Evolutionary conservation across 179 eudicot genomes (phyloP).

Genomic region (Carnegiea gigantea): DNA sequence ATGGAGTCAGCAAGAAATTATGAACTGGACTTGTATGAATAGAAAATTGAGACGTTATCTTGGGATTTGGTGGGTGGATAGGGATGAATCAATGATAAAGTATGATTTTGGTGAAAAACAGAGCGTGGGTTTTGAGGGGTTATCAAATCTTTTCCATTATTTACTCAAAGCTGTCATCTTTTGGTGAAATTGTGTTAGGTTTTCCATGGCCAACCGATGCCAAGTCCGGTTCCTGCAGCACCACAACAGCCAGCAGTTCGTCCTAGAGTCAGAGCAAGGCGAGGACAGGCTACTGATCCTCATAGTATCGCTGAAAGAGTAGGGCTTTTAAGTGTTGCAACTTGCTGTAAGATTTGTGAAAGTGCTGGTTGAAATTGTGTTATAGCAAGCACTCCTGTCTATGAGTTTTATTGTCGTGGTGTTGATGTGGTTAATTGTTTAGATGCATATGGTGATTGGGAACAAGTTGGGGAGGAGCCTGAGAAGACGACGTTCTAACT

Average conservation of each 20-base stretch:
- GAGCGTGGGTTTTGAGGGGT: background rate
- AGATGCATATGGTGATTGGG: too few relatives aligned
- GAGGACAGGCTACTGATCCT: slow-evolving; percentile 99
- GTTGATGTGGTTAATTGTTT: background rate
- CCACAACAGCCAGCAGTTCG: slow-evolving; percentile 86
- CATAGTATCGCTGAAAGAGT: slow-evolving; percentile 99
- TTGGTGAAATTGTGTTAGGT: slow-evolving; percentile 37
- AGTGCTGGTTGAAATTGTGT: background rate
- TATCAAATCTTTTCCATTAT: background rate
- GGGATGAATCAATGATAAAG: background rate
- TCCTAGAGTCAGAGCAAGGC: slow-evolving; percentile 90
- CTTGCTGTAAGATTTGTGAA: slow-evolving; percentile 9
- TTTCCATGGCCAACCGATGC: slow-evolving; percentile 76
- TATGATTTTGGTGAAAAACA: background rate
- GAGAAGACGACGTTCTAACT: too few relatives aligned
- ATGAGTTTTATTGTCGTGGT: background rate
- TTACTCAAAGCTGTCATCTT: slow-evolving; percentile 6
- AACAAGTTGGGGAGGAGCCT: too few relatives aligned
- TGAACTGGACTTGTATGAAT: background rate
- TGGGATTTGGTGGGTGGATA: background rate
- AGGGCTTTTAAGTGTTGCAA: slow-evolving; percentile 13
- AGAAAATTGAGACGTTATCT: background rate
- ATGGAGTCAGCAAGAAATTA: background rate
- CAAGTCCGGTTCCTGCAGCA: slow-evolving; percentile 45
- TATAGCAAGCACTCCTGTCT: background rate